Conservation (phyloP, 2,329 filamentous ascomycete species). For the Blastomyces parvus region DNA sequence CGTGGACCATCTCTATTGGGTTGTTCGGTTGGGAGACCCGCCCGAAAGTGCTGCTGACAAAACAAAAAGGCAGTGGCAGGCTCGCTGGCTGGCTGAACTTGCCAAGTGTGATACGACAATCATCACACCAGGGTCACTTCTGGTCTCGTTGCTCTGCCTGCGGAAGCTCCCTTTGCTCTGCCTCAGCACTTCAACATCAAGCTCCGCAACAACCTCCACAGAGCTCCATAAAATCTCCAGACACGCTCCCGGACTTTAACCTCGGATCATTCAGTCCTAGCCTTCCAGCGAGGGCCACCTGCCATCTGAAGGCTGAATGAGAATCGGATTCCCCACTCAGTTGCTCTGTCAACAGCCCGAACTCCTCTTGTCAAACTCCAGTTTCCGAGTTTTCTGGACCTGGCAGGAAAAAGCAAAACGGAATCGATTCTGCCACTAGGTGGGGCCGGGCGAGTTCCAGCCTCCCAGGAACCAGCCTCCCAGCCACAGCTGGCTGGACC, state of each 20-base stretch:
- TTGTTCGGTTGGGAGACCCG: not conserved
- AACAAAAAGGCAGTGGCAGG: not conserved
- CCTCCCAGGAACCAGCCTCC: not conserved
- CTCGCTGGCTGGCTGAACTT: not conserved
- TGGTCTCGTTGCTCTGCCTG: not conserved
- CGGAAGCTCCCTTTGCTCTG: not conserved
- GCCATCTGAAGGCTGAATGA: not conserved
- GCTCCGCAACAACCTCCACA: not conserved
- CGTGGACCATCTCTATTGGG: not conserved
- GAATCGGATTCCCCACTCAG: not conserved
- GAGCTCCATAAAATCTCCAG: not conserved
- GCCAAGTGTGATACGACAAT: not conserved
- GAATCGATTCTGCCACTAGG: constrained; percentile 2
- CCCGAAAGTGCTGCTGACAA: not conserved
- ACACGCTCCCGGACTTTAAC: not conserved
- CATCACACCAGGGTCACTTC: not conserved
- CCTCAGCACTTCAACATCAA: not conserved
- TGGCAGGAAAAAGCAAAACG: not conserved
- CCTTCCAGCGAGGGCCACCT: not conserved
- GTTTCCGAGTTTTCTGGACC: not conserved
- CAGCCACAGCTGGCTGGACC: not conserved
- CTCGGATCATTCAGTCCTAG: not conserved
- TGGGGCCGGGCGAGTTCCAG: not conserved
- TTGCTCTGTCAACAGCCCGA: not conserved
- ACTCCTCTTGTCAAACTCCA: not conserved